These are phyloP conservation scores for Colletotrichum aenigma DNA, from an alignment of 2,329 filamentous ascomycete species.

Conservation along the genomic window DNA sequence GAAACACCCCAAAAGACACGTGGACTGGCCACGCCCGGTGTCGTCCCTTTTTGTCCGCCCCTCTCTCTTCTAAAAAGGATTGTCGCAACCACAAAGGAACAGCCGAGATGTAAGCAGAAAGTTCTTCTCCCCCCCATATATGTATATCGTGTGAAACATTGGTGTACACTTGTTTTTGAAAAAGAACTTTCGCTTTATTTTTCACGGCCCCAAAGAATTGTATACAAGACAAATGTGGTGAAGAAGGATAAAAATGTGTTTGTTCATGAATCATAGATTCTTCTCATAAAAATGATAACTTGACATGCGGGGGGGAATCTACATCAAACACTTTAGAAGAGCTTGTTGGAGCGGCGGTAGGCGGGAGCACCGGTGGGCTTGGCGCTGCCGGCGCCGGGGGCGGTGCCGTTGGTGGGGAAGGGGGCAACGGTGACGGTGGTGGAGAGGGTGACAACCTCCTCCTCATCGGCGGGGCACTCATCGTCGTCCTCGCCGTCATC, in stretches of 20 bases:
- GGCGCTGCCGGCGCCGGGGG: conserved; percentile 31
- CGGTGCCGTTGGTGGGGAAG: conserved; percentile 47
- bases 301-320: conserved; percentile 18
- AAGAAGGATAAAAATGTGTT: conserved; percentile 10
- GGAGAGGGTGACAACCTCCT: conserved; percentile 34
- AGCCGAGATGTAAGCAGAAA: not conserved
- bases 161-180: not conserved
- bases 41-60: not conserved
- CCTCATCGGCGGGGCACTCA: conserved; percentile 18
- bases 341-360: conserved; percentile 27
- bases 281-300: conserved; percentile 18
- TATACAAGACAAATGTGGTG: conserved; percentile 2
- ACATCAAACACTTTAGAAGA: conserved; percentile 19
- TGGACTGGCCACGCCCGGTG: not conserved
- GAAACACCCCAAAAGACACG: not conserved
- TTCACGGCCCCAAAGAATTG: not conserved
- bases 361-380: conserved; percentile 35
- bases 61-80: not conserved
- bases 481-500: conserved; percentile 21
- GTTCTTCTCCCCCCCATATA: not conserved
- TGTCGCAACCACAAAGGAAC: not conserved
- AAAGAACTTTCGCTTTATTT: conserved; percentile 7
- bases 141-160: not conserved
- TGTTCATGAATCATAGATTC: conserved; percentile 22
- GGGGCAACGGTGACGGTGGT: conserved; percentile 30